Evolutionary conservation across 805 yeast genomes (phyloP), one percentile per base, ranked within the genome.

Genomic region (Metschnikowia lochheadii): DNA sequence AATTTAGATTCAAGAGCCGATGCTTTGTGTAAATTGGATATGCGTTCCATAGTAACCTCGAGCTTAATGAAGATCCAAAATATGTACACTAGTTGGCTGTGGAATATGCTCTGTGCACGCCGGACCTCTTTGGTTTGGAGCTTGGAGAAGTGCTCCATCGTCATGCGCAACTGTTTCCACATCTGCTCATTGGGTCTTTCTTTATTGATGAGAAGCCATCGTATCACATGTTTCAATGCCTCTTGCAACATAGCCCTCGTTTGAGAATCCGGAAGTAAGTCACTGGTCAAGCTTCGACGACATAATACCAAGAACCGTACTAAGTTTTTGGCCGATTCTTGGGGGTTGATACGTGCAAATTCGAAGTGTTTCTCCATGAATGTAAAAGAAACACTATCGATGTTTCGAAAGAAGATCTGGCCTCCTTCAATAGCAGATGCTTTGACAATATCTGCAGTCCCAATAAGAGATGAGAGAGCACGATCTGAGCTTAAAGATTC

Each of bases 121-220:
- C 58, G 34, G 3, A 56, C 52, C 29, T 52, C 52, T 34, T 44
- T 50, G 1, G 53, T 53, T 40, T 58, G 61, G 5, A 58, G 48
- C 20, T 58, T 58, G 6, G 60, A 41, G 43, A 57, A 48, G 8
- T 50, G 57, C 41, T 48, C 44, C 17, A 67, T 46, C 2, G 55
- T 49, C 6, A 42, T 23, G 2, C 43, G 40, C 14, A 68, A 18
- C 1, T 56, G 43, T 14, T 48, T 50, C 59, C 63, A 53, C n/a
- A 57, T 42, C n/a, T 40, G 53, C 3, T 53, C 59, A 3, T 56
- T 20, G 1, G 70, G 66, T 5, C 54, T 45, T 36, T 65, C 64
- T 41, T 71, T 75, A 2, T 63, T 21, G 14, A 68, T 64, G 20
- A 73, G 56, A 32, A 53, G 44, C 77, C 77, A 73, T 37, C 60